phyloP scores from a whole-genome alignment of 345 rosid genomes.

The Aethionema arabicum region DNA sequence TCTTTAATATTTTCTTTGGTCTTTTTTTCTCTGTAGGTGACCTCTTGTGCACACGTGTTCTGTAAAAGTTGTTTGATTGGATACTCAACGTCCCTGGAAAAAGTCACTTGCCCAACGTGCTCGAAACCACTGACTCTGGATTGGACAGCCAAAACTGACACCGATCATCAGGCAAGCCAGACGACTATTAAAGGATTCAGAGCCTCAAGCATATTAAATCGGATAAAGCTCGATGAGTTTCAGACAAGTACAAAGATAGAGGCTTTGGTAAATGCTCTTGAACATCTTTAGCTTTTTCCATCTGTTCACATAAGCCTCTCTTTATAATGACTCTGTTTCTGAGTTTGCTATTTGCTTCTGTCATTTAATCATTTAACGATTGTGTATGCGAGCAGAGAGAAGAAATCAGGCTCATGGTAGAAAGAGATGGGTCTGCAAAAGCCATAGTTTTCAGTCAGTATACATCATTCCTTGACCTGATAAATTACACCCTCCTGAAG shows the following conservation, averaged over 20 bases:
- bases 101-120: conserved; percentile 81
- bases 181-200: conserved; percentile 71
- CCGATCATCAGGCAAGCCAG: conserved; percentile 51
- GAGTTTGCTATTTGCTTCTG: not conserved
- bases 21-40: conserved; percentile 52
- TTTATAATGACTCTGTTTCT: too few species aligned
- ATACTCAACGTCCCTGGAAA: conserved; percentile 59
- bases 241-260: conserved; percentile 99
- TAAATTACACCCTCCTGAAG: conserved; percentile 78
- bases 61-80: conserved; percentile 89
- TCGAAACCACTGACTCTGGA: conserved; percentile 72
- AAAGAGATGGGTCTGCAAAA: conserved; percentile 97
- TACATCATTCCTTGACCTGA: conserved; percentile 91
- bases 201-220: conserved; percentile 81
- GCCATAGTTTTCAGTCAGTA: conserved; percentile 98
- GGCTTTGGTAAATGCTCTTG: conserved; percentile 70
- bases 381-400: conserved; percentile 62
- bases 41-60: conserved; percentile 75
- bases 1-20: conserved; percentile 8
- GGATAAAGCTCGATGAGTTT: conserved; percentile 72
- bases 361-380: conserved; percentile 12
- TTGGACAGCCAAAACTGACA: conserved; percentile 52
- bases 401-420: conserved; percentile 91
- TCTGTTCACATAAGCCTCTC: too few species aligned
- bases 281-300: not conserved